phyloP scores from a whole-genome alignment of 2,329 filamentous ascomycete species.

The Westerdykella ornata region DNA sequence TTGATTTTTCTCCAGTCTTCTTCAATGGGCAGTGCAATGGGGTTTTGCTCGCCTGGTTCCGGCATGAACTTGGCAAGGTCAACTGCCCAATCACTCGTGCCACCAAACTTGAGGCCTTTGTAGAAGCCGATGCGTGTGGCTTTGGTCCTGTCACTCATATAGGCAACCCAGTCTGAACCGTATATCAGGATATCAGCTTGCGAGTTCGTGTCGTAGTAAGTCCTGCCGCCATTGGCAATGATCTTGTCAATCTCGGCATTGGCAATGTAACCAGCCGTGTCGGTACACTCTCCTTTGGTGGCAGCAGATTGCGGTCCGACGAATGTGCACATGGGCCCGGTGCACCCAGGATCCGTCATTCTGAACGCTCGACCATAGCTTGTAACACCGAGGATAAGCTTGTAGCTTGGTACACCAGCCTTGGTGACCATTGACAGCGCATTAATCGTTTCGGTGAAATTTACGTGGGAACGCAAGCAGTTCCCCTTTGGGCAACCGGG shows the following conservation, averaged over 20 bases:
- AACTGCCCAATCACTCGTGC: conserved; percentile 35
- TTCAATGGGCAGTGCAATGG: too few species aligned
- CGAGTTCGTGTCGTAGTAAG: conserved; percentile 2
- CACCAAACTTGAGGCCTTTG: conserved; percentile 7
- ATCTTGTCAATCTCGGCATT: conserved; percentile 38
- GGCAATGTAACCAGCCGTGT: conserved; percentile 36
- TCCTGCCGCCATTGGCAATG: conserved; percentile 2
- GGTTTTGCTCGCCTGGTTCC: too few species aligned
- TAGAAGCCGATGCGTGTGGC: neutral
- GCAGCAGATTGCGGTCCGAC: too few species aligned
- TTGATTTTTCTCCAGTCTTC: too few species aligned
- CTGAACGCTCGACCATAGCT: conserved; percentile 35
- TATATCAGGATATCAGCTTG: conserved; percentile 9
- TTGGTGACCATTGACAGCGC: conserved; percentile 38
- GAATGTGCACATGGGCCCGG: conserved; percentile 26
- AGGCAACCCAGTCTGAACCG: conserved; percentile 4
- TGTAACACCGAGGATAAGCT: conserved; percentile 29
- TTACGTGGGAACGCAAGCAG: conserved; percentile 33
- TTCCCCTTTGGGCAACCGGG: conserved; percentile 26
- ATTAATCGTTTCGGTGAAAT: conserved; percentile 33
- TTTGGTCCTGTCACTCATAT: conserved; percentile 5
- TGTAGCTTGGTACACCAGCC: conserved; percentile 19
- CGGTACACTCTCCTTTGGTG: conserved; percentile 39
- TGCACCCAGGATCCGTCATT: conserved; percentile 29
- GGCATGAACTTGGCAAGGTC: too few species aligned